A percentile compares a stretch with the other conserved stretches of the same genome.
These are phyloP conservation scores for Sapria himalayana DNA, from an alignment of 345 rosid genomes.

Conservation along the genomic window DNA sequence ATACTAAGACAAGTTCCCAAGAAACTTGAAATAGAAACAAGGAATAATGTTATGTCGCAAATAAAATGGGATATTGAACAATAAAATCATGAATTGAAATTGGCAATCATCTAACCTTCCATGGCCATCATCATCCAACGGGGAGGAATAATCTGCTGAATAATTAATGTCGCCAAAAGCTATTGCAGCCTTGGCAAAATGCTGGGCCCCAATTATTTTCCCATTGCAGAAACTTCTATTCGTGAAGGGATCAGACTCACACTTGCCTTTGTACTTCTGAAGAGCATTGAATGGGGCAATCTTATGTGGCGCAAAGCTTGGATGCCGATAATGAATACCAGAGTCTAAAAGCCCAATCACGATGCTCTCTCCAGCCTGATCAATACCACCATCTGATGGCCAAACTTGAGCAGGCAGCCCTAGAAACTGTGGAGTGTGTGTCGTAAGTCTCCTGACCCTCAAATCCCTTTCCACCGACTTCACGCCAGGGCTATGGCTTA, in stretches of 20 bases:
- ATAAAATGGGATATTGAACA: too few relatives aligned
- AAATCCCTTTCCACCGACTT: constrained; percentile 83
- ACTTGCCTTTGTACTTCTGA: constrained; percentile 79
- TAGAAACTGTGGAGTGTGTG: constrained; percentile 90
- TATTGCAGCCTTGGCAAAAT: constrained; percentile 90
- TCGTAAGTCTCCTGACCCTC: constrained; percentile 90
- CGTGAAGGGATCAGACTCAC: constrained; percentile 64
- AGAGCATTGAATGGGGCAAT: constrained; percentile 66
- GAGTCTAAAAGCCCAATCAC: constrained; percentile 94
- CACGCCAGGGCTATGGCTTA: constrained; percentile 57
- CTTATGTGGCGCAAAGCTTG: constrained; percentile 56
- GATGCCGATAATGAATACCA: constrained; percentile 80
- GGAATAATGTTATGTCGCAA: too few relatives aligned
- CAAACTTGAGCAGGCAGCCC: constrained; percentile 97
- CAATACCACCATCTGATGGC: constrained; percentile 98
- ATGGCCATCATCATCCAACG: constrained; percentile 99
- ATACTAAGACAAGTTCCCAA: too few relatives aligned
- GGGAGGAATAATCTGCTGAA: constrained; percentile 70
- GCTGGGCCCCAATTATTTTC: constrained; percentile 95
- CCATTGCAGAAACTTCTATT: constrained; percentile 66
- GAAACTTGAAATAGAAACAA: too few relatives aligned
- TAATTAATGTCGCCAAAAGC: constrained; percentile 91
- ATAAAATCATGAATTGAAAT: not conserved
- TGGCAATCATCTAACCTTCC: constrained; percentile 63
- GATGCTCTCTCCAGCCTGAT: constrained; percentile 83